phyloP scores from a whole-genome alignment of 2,329 filamentous ascomycete species.

The Botryotinia globosa region DNA sequence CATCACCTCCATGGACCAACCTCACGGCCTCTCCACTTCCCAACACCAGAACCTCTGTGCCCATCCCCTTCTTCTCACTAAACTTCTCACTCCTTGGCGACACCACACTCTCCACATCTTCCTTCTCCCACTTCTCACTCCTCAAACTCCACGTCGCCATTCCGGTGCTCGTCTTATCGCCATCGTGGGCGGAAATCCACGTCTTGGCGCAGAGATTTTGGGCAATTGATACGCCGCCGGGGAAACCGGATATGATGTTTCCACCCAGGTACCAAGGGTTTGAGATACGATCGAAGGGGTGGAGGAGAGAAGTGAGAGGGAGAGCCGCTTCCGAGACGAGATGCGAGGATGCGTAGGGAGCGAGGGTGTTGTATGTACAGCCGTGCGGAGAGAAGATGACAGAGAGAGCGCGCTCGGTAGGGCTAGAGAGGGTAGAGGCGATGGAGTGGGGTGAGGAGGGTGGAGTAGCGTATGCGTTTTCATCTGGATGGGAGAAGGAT shows the following conservation, averaged over 20 bases:
- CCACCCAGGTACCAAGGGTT: slow-evolving; percentile 63
- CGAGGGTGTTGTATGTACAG: slow-evolving; percentile 52
- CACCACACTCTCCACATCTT: slow-evolving; percentile 46
- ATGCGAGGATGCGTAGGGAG: slow-evolving; percentile 55
- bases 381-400: slow-evolving; percentile 66
- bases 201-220: slow-evolving; percentile 50
- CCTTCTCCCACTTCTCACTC: slow-evolving; percentile 44
- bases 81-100: slow-evolving; percentile 31
- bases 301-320: slow-evolving; percentile 61
- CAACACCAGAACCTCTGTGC: slow-evolving; percentile 45
- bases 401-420: slow-evolving; percentile 50
- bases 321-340: slow-evolving; percentile 55
- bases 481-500: not conserved
- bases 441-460: slow-evolving; percentile 29
- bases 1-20: slow-evolving; percentile 33
- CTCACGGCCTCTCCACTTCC: slow-evolving; percentile 45
- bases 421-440: slow-evolving; percentile 35
- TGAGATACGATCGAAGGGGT: slow-evolving; percentile 58
- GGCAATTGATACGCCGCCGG: slow-evolving; percentile 56
- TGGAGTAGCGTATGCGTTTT: slow-evolving; percentile 26
- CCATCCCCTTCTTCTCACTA: slow-evolving; percentile 23
- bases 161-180: slow-evolving; percentile 54
- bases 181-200: slow-evolving; percentile 63
- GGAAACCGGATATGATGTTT: slow-evolving; percentile 54
- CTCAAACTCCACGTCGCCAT: slow-evolving; percentile 50